phyloP scores from a whole-genome alignment of 1,284 basidiomycete species.

The Ustilago tritici region DNA sequence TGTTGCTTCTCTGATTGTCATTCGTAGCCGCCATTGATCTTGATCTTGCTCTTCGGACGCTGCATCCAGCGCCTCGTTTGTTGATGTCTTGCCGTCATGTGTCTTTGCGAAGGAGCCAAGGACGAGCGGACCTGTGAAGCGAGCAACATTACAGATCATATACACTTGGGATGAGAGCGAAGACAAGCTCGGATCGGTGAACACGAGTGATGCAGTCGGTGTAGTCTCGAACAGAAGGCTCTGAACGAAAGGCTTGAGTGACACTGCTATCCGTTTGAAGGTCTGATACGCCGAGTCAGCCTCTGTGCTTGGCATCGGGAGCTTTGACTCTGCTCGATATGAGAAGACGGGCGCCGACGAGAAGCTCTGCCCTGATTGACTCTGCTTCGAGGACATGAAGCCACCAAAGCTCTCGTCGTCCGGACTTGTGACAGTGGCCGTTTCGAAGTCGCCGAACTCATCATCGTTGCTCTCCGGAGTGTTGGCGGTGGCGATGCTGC shows the following conservation, averaged over 20 bases:
- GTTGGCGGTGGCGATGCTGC: neutral
- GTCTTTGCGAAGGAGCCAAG: constrained; percentile 40
- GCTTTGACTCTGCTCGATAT: constrained; percentile 35
- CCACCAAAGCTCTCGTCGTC: constrained; percentile 73
- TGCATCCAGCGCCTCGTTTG: neutral
- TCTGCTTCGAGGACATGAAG: constrained; percentile 71
- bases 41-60: constrained; percentile 12
- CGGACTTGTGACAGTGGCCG: constrained; percentile 25
- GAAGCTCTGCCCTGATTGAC: constrained; percentile 30
- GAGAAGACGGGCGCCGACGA: constrained; percentile 51
- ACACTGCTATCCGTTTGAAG: constrained; percentile 47
- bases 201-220: constrained; percentile 40
- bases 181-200: constrained; percentile 32
- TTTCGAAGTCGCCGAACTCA: constrained; percentile 77
- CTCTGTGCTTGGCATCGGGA: constrained; percentile 36
- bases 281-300: constrained; percentile 48
- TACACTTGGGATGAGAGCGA: constrained; percentile 42
- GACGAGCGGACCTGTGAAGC: constrained; percentile 76
- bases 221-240: constrained; percentile 45
- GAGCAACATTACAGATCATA: constrained; percentile 77
- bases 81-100: neutral
- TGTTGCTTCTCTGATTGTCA: constrained; percentile 72
- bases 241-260: constrained; percentile 45
- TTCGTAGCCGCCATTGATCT: constrained; percentile 30
- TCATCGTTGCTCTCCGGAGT: constrained; percentile 73